phyloP scores from a whole-genome alignment of 352 stramenopile genomes.

The Aphanomyces invadans region DNA sequence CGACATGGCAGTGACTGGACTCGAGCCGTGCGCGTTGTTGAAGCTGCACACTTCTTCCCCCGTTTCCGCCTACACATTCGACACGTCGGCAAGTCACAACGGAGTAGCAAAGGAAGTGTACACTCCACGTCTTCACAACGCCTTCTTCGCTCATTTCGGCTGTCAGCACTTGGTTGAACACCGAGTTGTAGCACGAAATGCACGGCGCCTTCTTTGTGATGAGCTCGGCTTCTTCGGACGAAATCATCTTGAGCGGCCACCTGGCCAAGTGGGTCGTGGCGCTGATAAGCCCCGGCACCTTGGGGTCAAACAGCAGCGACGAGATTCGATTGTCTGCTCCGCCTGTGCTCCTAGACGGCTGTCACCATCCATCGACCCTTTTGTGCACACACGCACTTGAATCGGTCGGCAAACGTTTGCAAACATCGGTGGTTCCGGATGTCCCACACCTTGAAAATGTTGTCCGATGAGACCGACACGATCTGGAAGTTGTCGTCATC shows the following conservation, averaged over 20 bases:
- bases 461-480: conserved; percentile 72
- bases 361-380: too few relatives aligned
- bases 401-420: conserved; percentile 63
- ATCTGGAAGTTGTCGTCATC: conserved; percentile 82
- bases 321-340: conserved; percentile 60
- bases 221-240: conserved; percentile 34
- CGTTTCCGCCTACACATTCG: conserved; percentile 46
- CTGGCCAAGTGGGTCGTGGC: conserved; percentile 59
- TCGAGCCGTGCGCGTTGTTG: conserved; percentile 49
- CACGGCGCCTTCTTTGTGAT: conserved; percentile 40
- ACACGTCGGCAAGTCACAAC: not conserved
- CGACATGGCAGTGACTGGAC: conserved; percentile 67
- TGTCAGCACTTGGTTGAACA: conserved; percentile 80
- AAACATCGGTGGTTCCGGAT: conserved; percentile 75
- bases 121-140: conserved; percentile 74
- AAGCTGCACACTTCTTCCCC: conserved; percentile 81
- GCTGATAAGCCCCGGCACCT: conserved; percentile 56
- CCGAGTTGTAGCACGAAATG: conserved; percentile 67
- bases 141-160: conserved; percentile 64
- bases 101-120: conserved; percentile 3
- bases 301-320: conserved; percentile 53
- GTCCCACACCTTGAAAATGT: conserved; percentile 81
- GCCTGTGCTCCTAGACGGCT: conserved; percentile 29
- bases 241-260: conserved; percentile 50
- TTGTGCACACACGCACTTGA: conserved; percentile 27